phyloP scores from a whole-genome alignment of 2,329 filamentous ascomycete species.

The Penicillium sp. region DNA sequence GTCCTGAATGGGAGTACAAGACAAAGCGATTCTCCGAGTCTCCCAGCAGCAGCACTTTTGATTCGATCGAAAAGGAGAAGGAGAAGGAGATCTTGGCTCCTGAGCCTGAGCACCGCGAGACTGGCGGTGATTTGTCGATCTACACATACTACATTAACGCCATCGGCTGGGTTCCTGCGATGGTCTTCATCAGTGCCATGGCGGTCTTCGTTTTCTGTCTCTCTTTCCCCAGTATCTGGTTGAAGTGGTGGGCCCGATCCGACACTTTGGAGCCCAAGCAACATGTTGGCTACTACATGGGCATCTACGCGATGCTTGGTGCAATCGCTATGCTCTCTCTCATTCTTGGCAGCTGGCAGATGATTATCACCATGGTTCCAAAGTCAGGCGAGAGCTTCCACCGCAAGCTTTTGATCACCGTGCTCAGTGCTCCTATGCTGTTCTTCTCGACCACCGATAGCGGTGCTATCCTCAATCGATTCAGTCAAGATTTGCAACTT shows the following conservation, averaged over 20 bases:
- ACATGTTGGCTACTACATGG: constrained; percentile 37
- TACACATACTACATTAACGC: constrained; percentile 42
- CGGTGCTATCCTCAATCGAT: constrained; percentile 44
- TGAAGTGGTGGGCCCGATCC: constrained; percentile 43
- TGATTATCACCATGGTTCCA: constrained; percentile 55
- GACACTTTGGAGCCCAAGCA: constrained; percentile 36
- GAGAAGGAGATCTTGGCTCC: constrained; percentile 21
- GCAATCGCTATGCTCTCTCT: constrained; percentile 37
- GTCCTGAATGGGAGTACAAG: constrained; percentile 33
- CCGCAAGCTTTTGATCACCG: constrained; percentile 47
- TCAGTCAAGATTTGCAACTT: constrained; percentile 46
- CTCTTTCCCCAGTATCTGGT: constrained; percentile 44
- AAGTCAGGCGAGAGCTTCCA: constrained; percentile 53
- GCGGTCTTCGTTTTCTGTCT: constrained; percentile 41
- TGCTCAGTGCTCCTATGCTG: constrained; percentile 45
- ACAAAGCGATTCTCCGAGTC: constrained; percentile 20
- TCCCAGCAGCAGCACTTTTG: constrained; percentile 17
- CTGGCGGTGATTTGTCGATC: constrained; percentile 43
- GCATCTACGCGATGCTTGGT: constrained; percentile 42
- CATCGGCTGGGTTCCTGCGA: constrained; percentile 36
- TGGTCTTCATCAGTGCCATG: constrained; percentile 39
- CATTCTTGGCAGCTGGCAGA: constrained; percentile 42
- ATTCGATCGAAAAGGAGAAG: constrained; percentile 20
- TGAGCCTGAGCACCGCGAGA: constrained; percentile 29
- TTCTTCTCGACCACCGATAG: constrained; percentile 45